phyloP scores from a whole-genome alignment of 148 eudicot genomes.

The Simmondsia chinensis region DNA sequence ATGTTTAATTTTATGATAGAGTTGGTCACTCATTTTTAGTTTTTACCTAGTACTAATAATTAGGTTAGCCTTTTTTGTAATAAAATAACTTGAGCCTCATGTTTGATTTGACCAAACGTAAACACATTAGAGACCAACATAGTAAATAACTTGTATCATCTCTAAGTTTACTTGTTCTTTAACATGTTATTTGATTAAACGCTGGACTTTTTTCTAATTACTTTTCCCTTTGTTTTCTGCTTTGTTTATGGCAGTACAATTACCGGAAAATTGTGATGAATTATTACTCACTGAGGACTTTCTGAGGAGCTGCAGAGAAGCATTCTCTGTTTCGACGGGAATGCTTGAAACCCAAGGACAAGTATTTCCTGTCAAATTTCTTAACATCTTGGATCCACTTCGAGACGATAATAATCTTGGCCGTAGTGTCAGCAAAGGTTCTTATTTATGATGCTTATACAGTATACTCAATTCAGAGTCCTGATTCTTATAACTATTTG shows the following conservation, averaged over 20 bases:
- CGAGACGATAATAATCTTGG: conserved; percentile 44
- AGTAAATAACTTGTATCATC: no score
- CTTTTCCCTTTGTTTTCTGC: conserved; percentile 1
- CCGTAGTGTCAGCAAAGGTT: conserved; percentile 39
- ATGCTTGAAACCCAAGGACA: not conserved
- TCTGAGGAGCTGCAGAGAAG: conserved; percentile 11
- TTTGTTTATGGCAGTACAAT: conserved; percentile 18
- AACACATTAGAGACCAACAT: no score
- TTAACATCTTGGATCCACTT: conserved; percentile 53
- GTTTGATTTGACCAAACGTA: no score
- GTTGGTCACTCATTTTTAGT: no score
- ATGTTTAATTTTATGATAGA: no score
- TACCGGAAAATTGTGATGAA: conserved; percentile 12
- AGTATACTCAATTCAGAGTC: no score
- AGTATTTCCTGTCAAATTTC: conserved; percentile 22
- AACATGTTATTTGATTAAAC: not conserved
- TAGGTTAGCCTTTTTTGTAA: no score
- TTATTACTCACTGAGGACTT: conserved; percentile 18
- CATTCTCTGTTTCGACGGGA: conserved; percentile 4
- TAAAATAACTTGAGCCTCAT: no score
- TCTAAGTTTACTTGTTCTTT: not conserved
- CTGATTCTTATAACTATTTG: no score
- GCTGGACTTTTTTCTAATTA: not conserved
- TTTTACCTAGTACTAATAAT: no score
- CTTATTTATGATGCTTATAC: not conserved